Percentiles rank a stretch among this genome's conserved stretches.
Evolutionary conservation across 2,329 filamentous ascomycete species (phyloP).

Genomic region (Colletotrichum tropicale): DNA sequence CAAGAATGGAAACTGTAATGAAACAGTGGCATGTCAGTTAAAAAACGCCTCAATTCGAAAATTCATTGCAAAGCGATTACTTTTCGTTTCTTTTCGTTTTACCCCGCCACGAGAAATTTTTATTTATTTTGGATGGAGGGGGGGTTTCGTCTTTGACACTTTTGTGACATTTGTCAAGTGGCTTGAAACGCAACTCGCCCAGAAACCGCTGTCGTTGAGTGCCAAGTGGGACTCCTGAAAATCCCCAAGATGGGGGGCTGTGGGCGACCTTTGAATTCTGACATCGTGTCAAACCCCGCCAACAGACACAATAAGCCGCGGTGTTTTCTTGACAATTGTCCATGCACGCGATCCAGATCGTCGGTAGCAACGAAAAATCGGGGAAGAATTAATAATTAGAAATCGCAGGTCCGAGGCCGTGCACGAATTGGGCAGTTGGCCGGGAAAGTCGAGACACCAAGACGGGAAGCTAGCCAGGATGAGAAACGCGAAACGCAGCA

Average conservation of each 20-base stretch:
- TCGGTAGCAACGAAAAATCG: not conserved
- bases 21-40: not conserved
- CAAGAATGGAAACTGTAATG: not conserved
- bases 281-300: not conserved
- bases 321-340: not conserved
- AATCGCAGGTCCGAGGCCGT: not conserved
- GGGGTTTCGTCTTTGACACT: constrained; percentile 8
- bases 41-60: not conserved
- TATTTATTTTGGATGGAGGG: not conserved
- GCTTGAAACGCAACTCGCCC: constrained; percentile 6
- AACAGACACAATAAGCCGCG: not conserved
- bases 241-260: not conserved
- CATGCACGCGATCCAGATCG: not conserved
- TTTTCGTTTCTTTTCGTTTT: not conserved
- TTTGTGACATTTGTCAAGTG: constrained; percentile 2
- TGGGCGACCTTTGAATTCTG: not conserved
- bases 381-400: not conserved
- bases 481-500: constrained; percentile 8
- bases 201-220: constrained; percentile 2
- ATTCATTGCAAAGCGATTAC: not conserved
- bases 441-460: not conserved
- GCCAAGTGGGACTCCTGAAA: constrained; percentile 14
- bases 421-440: not conserved
- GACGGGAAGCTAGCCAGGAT: not conserved
- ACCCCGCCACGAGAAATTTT: not conserved